A percentile compares a stretch with the other conserved stretches of the same genome.
phyloP scores from a whole-genome alignment of 139 green algal species.

The Eudorina sp. region DNA sequence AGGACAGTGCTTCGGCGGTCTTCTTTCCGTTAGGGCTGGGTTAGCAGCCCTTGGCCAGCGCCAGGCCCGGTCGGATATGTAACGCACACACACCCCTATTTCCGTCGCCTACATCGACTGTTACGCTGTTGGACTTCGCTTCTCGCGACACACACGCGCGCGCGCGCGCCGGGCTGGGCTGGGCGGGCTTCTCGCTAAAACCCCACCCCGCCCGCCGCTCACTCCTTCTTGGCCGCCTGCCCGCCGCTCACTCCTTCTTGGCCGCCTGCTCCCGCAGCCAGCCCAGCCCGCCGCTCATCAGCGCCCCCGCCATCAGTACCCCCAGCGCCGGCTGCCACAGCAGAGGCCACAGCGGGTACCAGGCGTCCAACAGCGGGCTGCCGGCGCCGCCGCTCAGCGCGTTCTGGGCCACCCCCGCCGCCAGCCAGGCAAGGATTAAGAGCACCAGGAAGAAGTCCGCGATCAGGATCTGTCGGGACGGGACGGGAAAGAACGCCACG shows the following conservation, averaged over 20 bases:
- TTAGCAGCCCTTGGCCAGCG: too few species aligned
- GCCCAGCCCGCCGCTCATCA: slow-evolving; percentile 76
- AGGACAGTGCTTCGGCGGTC: too few species aligned
- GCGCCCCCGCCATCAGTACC: slow-evolving; percentile 87
- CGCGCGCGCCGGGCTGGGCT: too few species aligned
- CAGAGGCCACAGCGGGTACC: slow-evolving; percentile 84
- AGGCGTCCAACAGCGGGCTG: slow-evolving; percentile 74
- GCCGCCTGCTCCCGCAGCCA: slow-evolving; percentile 62
- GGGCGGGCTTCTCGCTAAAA: too few species aligned
- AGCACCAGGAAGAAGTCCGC: slow-evolving; percentile 92
- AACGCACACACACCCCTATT: too few species aligned
- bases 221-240: not conserved
- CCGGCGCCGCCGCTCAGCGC: not conserved
- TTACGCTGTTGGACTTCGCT: too few species aligned
- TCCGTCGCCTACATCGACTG: too few species aligned
- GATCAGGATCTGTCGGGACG: slow-evolving; percentile 91
- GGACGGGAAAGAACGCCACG: too few species aligned
- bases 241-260: not conserved
- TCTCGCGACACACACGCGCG: too few species aligned
- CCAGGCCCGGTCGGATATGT: too few species aligned
- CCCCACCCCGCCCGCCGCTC: too few species aligned
- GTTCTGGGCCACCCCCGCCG: slow-evolving; percentile 64
- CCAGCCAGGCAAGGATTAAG: slow-evolving; percentile 80
- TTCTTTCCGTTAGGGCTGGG: too few species aligned
- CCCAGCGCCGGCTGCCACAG: slow-evolving; percentile 91